Base-by-base conservation (phyloP, 257 asterid genomes). In the Solanum sejunctum region DNA sequence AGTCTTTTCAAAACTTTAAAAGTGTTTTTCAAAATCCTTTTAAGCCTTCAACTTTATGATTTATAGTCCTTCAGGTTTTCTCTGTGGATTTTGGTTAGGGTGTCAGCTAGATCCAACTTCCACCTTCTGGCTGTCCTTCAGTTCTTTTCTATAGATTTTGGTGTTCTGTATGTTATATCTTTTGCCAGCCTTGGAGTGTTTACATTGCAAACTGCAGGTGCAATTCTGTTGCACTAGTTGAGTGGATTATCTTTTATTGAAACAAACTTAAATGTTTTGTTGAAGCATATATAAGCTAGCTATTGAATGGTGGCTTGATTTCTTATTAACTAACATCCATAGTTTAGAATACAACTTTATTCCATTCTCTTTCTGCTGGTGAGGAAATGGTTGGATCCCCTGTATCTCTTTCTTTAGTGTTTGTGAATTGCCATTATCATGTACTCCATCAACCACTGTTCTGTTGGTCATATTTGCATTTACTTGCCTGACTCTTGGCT, bases 401-500 rank as follows among this genome's bases (percentile, higher is more conserved):
- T 72, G 2, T 84, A 28, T 54, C 17, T 58, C 77, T 73, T 73
- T 45, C 45, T 43, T 20, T 23, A 41, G 52, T 18, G 80, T 21
- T 57, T 51, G 47, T 43, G 39, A 45, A 79, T 80, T n/a, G 17
- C 49, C 67, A 82, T 4, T 47, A n/a, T 39, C 55, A 26, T 45
- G 54, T 39, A 55, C 52, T 64, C 23, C 28, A 1, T 78, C 83
- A 3, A 52, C 56, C 63, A n/a, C 69, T 23, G 23, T 43, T 43
- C 82, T 63, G 47, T 21, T 78, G 63, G 49, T 41, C 21, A 66
- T 67, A 63, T 17, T 63, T 77, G 39, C 56, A 43, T 41, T 49
- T 71, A 80, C 47, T 64, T 84, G 60, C 67, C 86, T 81, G 79
- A 90, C 88, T 56, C 39, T 66, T 36, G 63, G 45, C 79, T 82